Conservation (phyloP, 371 early-diverging fungal species). For the Lichtheimia hyalospora region DNA sequence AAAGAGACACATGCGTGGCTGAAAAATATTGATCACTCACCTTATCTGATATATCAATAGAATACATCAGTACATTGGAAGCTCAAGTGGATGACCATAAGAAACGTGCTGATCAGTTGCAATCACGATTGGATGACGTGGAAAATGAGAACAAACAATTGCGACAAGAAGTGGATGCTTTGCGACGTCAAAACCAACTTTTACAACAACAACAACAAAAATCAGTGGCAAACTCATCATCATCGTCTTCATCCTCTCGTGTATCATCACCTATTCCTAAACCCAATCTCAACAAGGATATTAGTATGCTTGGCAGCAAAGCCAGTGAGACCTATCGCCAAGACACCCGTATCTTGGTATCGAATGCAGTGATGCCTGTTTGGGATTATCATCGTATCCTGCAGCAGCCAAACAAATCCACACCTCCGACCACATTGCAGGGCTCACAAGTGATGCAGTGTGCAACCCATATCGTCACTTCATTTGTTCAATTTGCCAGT, state of each 20-base stretch:
- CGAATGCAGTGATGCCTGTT: constrained; percentile 47
- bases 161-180: constrained; percentile 52
- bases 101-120: constrained; percentile 51
- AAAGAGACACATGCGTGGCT: constrained; percentile 15
- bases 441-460: constrained; percentile 10
- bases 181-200: constrained; percentile 43
- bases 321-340: constrained; percentile 50
- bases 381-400: constrained; percentile 46
- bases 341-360: constrained; percentile 45
- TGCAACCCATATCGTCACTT: constrained; percentile 30
- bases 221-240: constrained; percentile 4
- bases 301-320: constrained; percentile 45
- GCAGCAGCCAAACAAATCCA: not conserved
- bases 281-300: constrained; percentile 47
- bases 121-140: constrained; percentile 40
- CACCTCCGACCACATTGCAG: not conserved
- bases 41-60: constrained; percentile 26
- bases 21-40: not conserved
- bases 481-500: constrained; percentile 25
- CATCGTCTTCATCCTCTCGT: constrained; percentile 28
- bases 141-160: constrained; percentile 62
- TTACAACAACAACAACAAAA: constrained; percentile 16
- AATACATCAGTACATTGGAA: constrained; percentile 83
- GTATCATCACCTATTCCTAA: constrained; percentile 35
- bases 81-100: constrained; percentile 74